Base-by-base conservation (phyloP, 495 filamentous ascomycete species). In the Penicillium lividum region DNA sequence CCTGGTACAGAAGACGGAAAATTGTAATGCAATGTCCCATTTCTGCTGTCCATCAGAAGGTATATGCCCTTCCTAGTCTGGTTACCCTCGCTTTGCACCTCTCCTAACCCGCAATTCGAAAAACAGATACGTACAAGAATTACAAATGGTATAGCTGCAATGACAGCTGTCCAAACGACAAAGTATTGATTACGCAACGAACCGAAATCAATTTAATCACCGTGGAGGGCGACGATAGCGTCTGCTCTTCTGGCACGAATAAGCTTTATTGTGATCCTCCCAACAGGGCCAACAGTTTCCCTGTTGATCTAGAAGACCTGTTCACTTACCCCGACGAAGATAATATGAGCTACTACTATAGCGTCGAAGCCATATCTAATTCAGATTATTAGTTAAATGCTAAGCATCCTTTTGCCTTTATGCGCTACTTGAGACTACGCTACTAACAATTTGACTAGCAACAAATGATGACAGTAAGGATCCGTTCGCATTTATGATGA, bases 241-340 rank as follows among this genome's bases (percentile, higher is more conserved):
- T 5, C 7, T 34, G 31, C 31, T 4, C 3, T 34, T 5, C 4
- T 34, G 31, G 31, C 31, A 34, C 7, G 31, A 33, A 50, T 3
- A 31, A 15, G 28, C 25, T 50, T 7, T 50, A 13, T 28, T 50
- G 28, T 50, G 47, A 50, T 18, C 47, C 47, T 33, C 47, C 47
- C 1, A 5, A 1, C 4, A 15, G 3, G 1, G 2, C 47, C 4
- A 6, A 33, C 1, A 33, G 33, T 33, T 7, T 1, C 8, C 54
- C 54, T 31, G 25, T 57, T 2, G 46, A 57, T 33, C 54, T 25
- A 18, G 46, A 15, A 18, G 36, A 57, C n/a, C 46, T 57, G 5
- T 57, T 57, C 25, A 4, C 43, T 8, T 57, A 57, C 36, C 54
- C 54, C 6, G 46, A 57, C 22, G 34, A 57, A 25, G 46, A 51